Percentiles rank a stretch among this genome's conserved stretches.
These are phyloP conservation scores for Brettanomyces anomalus DNA, from an alignment of 805 yeast species.

Conservation along the genomic window DNA sequence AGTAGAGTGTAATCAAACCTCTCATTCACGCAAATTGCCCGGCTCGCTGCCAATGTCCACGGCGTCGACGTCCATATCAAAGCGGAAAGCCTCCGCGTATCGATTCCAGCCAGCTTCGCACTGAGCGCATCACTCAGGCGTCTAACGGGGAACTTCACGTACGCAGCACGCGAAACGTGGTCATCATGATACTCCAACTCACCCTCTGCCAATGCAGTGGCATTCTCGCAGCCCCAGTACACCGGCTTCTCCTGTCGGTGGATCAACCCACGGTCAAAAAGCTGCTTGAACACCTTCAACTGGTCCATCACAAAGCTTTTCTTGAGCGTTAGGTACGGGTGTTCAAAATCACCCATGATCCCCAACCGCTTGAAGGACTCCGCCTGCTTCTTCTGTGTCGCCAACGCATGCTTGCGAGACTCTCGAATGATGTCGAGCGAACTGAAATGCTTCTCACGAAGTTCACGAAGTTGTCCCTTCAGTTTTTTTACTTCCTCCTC, in stretches of 20 bases:
- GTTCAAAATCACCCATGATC: conserved; percentile 74
- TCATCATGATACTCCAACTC: conserved; percentile 79
- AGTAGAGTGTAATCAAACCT: conserved; percentile 49
- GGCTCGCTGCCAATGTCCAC: conserved; percentile 89
- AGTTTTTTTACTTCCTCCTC: conserved; percentile 6
- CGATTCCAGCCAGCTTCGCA: too few relatives aligned
- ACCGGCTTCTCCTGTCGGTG: conserved; percentile 90
- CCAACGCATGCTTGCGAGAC: conserved; percentile 62
- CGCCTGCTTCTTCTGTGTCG: conserved; percentile 56
- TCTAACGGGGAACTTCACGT: conserved; percentile 54
- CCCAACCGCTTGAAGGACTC: conserved; percentile 60
- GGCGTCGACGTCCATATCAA: conserved; percentile 98
- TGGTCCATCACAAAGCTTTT: conserved; percentile 69
- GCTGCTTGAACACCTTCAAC: conserved; percentile 53
- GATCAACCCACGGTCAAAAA: conserved; percentile 60
- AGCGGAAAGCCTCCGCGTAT: conserved; percentile 24
- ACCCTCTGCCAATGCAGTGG: conserved; percentile 93
- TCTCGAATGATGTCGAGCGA: conserved; percentile 51
- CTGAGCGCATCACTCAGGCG: conserved; percentile 15
- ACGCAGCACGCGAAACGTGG: conserved; percentile 62
- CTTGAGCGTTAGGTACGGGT: conserved; percentile 66
- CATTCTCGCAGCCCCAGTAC: conserved; percentile 93
- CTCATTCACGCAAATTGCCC: conserved; percentile 68
- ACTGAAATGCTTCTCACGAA: conserved; percentile 21
- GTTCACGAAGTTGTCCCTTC: conserved; percentile 5